phyloP scores from a whole-genome alignment of 345 rosid genomes.

The Conringia planisiliqua region DNA sequence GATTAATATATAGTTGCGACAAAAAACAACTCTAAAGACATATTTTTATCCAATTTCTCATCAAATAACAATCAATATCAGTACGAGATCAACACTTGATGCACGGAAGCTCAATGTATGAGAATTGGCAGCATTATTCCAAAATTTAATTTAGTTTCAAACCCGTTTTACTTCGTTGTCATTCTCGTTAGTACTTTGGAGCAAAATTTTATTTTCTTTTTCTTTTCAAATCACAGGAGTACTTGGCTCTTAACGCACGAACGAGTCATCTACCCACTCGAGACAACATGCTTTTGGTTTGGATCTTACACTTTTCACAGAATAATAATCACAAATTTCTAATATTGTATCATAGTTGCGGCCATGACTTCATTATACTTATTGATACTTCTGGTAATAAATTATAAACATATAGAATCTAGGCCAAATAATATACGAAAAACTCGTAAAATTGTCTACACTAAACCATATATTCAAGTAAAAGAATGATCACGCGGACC shows the following conservation, averaged over 20 bases:
- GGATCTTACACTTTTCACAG: neutral
- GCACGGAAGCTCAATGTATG: too few species aligned
- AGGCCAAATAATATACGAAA: neutral
- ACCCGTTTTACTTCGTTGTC: too few species aligned
- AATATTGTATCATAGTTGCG: neutral
- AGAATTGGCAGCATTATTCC: too few species aligned
- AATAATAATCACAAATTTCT: neutral
- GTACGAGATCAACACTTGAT: too few species aligned
- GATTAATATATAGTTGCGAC: too few species aligned
- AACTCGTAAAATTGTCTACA: slow-evolving; percentile 7
- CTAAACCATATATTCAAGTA: slow-evolving; percentile 4
- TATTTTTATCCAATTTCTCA: too few species aligned
- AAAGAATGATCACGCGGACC: slow-evolving; percentile 30
- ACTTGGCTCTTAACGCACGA: neutral
- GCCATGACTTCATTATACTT: neutral
- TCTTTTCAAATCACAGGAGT: too few species aligned
- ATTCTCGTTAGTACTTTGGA: too few species aligned
- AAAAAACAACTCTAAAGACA: too few species aligned
- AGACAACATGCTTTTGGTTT: neutral
- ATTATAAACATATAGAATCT: neutral
- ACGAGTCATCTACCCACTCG: neutral
- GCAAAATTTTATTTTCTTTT: too few species aligned
- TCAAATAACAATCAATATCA: too few species aligned
- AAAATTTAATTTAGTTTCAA: too few species aligned
- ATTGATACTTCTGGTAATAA: neutral